Evolutionary conservation across 202 grass and related monocot genomes (phyloP), one percentile per base, ranked within the genome.

Genomic region (Schoenoplectus triqueter): DNA sequence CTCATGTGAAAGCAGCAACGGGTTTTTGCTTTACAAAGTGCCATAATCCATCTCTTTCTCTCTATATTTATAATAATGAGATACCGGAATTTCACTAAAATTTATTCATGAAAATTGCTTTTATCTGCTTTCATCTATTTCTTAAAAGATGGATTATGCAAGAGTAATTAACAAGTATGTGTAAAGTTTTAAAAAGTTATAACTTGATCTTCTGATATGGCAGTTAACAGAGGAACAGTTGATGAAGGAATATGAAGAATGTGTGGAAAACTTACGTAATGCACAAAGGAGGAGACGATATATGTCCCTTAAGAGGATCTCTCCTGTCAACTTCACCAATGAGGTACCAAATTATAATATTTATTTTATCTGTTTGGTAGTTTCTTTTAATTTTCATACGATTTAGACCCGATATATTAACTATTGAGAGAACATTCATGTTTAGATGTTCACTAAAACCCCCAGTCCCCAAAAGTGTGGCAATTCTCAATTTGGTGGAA

Each of bases 151-250:
- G 50, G n/a, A 77, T 15, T 77, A 57, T 56, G 21, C 13, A n/a
- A 60, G 13, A 60, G 2, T 10, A 78, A 61, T 44, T 60, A 60
- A 17, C 22, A 61, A 78, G 15, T 60, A 31, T 80, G 13, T 73
- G 22, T 68, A 50, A 72, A 70, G 88, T 73, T 87, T 84, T 14
- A 22, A 76, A 50, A 59, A 4, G 8, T 6, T 22, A 59, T 59
- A 59, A 6, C 48, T 54, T 56, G 9, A 57, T 41, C 0, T 42
- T 45, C 3, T 79, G 55, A 86, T 31, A 31, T 87, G 47, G 70
- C 82, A 99, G 96, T 86, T 99, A 91, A 94, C 93, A 11, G 89
- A 91, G 90, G 90, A 86, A 80, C 90, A 89, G 76, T 47, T 94
- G 84, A 99, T 99, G 93, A 89, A 91, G 85, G 83, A 82, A 57